Percentiles rank a stretch among this genome's conserved stretches.
Conservation (phyloP, 2,329 filamentous ascomycete species). For the Neopestalotiopsis sp. region DNA sequence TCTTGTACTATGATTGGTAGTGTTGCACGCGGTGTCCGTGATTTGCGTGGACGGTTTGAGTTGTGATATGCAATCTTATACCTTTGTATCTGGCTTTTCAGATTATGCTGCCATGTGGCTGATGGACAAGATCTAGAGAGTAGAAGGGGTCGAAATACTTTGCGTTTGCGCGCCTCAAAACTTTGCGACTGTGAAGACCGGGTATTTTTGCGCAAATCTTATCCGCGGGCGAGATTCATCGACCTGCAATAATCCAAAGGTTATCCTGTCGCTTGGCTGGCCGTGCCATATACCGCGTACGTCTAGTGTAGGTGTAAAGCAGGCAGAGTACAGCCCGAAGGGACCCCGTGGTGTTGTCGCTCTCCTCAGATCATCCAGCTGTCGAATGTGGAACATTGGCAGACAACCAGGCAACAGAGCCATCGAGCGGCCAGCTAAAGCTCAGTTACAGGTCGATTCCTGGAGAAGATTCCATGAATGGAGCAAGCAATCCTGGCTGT, state of each 20-base stretch:
- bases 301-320: neutral
- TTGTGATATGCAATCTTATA: no score
- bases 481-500: conserved; percentile 3
- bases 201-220: neutral
- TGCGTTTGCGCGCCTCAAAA: neutral
- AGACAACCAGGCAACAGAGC: no score
- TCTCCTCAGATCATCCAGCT: neutral
- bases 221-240: neutral
- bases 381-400: neutral
- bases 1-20: neutral
- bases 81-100: no score
- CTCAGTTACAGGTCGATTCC: neutral
- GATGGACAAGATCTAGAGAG: neutral
- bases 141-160: neutral
- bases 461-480: conserved; percentile 1
- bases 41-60: no score
- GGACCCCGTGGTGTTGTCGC: neutral
- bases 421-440: no score
- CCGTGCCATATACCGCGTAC: no score
- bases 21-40: no score
- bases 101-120: no score
- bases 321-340: no score
- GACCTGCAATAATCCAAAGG: neutral
- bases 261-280: neutral
- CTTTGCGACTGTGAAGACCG: neutral